Base-by-base conservation (phyloP, 2,329 filamentous ascomycete genomes). In the Blumeriella jaapii region DNA sequence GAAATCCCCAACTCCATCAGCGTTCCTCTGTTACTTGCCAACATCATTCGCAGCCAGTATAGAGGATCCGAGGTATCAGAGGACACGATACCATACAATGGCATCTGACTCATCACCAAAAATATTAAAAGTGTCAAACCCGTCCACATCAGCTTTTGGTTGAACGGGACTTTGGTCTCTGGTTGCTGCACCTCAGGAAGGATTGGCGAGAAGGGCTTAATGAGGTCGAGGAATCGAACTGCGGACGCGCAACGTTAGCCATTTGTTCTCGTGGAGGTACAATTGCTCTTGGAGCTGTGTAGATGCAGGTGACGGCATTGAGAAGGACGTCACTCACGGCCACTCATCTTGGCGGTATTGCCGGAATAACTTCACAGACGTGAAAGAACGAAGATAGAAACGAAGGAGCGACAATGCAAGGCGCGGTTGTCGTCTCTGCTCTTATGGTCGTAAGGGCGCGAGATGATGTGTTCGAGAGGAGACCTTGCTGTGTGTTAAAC, bases 41-140 rank as follows among this genome's bases (percentile, higher is more conserved):
- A 78, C 78, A 98, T 95, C 89, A 98, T 96, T 65, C 91, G 82
- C 58, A 98, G 74, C 91, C 91, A 98, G 77, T 98, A 98, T 56
- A 98, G 73, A 53, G 91, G 93, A 68, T 98, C 93, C 44, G 91
- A 96, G 55, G 86, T 95, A 65, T 91, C 83, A 56, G 91, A 98
- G 38, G 91, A 98, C 59, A 98, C 93, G 64, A 98, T 98, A 66
- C 91, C 91, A 68, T 98, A 98, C 45, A 91, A 69, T 48, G 91
- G 87, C 91, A 98, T 96, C 69, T 95, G 91, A 69, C 86, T 95
- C 91, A 98, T 98, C 65, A 98, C 86, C 73, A 98, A 69, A 77
- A 98, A 98, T 68, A 96, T 93, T 62, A 98, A 71, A 54, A 98
- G 76, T 49, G 91, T 96, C 61, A 89, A 77, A 61, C 81, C 83